Percentiles rank a stretch among this genome's conserved stretches.
Evolutionary conservation across 169 alveolate species (phyloP).

Genomic region (Cyclospora cayetanensis): DNA sequence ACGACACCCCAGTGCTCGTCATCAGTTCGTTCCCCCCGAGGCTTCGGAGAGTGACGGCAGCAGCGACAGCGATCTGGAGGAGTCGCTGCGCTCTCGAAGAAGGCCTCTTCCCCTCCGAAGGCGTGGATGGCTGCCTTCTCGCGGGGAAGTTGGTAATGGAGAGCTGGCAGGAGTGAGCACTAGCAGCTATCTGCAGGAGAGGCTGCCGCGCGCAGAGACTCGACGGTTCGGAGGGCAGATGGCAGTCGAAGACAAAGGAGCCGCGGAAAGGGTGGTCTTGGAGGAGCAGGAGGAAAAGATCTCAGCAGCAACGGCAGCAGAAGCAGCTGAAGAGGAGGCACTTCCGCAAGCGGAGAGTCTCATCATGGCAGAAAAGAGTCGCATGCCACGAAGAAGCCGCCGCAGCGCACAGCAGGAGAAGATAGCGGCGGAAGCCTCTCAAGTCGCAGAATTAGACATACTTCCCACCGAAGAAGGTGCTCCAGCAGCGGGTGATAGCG

Average conservation of each 20-base stretch:
- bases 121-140: no score
- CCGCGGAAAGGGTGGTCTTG: no score
- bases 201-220: no score
- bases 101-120: no score
- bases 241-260: no score
- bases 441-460: background rate
- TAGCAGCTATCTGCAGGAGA: no score
- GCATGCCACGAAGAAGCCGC: background rate
- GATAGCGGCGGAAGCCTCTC: background rate
- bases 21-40: background rate
- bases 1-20: background rate
- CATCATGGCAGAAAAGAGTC: background rate
- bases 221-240: no score
- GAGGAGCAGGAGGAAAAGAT: background rate
- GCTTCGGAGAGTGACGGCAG: background rate
- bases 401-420: conserved; percentile 20
- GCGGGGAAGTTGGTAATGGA: no score
- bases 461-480: background rate
- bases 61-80: conserved; percentile 30
- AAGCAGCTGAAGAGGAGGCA: background rate
- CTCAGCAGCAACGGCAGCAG: background rate
- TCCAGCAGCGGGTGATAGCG: background rate
- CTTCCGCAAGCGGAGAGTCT: background rate
- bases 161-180: no score
- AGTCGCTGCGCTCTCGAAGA: no score